A percentile compares a stretch with the other conserved stretches of the same genome.
Evolutionary conservation across 495 filamentous ascomycete genomes (phyloP).

Genomic region (Rhypophila decipiens): DNA sequence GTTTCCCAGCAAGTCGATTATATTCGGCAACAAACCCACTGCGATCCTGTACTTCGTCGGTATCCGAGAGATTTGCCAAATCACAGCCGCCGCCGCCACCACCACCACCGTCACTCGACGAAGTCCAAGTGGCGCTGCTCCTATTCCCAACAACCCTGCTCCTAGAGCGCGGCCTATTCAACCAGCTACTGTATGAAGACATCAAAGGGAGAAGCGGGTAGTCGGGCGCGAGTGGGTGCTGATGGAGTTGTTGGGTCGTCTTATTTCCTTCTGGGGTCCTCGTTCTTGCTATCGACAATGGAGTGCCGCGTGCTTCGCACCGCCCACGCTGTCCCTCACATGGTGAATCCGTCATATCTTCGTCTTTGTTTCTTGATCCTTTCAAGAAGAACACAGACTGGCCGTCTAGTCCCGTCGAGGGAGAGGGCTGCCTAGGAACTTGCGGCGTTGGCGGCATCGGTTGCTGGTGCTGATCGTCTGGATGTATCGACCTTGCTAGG

Average conservation of each 20-base stretch:
- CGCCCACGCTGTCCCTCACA: too few species aligned
- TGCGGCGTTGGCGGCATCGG: too few species aligned
- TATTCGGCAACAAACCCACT: slow-evolving; percentile 43
- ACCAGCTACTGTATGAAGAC: too few species aligned
- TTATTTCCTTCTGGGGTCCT: background rate
- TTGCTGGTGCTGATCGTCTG: too few species aligned
- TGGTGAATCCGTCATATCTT: too few species aligned
- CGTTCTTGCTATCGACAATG: too few species aligned
- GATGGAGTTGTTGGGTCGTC: background rate
- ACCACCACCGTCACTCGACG: slow-evolving; percentile 23
- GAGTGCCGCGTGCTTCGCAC: too few species aligned
- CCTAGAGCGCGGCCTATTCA: slow-evolving; percentile 4
- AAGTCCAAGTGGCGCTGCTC: slow-evolving; percentile 41
- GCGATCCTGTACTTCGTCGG: slow-evolving; percentile 36
- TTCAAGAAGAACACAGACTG: too few species aligned
- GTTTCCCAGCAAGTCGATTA: slow-evolving; percentile 49
- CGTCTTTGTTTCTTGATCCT: too few species aligned
- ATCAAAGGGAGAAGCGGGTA: background rate
- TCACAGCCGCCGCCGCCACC: slow-evolving; percentile 9
- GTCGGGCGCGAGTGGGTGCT: background rate
- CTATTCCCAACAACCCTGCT: slow-evolving; percentile 10
- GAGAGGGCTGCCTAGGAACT: background rate
- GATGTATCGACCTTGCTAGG: too few species aligned
- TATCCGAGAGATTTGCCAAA: slow-evolving; percentile 23
- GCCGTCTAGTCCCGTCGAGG: background rate